These are phyloP conservation scores for Phyllosticta capitalensis DNA, from an alignment of 2,329 filamentous ascomycete genomes.

Conservation along the genomic window DNA sequence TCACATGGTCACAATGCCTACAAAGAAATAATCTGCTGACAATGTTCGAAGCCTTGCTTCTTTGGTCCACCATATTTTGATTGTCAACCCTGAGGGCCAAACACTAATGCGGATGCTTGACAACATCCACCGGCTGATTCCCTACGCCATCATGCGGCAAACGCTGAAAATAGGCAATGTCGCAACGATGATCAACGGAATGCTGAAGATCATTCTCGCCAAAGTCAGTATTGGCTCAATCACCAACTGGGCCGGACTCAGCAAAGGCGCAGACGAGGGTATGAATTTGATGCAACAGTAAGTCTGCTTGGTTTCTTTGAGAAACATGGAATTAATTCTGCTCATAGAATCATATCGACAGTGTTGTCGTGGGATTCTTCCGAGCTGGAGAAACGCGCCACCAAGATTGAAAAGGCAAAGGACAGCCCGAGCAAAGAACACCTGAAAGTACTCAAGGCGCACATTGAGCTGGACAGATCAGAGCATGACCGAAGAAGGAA, in stretches of 20 bases:
- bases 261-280: conserved; percentile 60
- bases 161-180: conserved; percentile 69
- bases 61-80: conserved; percentile 62
- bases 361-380: conserved; percentile 63
- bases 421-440: conserved; percentile 51
- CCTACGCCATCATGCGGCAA: conserved; percentile 62
- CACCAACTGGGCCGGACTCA: conserved; percentile 72
- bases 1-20: background rate
- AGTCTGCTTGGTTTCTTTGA: conserved; percentile 4
- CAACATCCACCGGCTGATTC: conserved; percentile 59
- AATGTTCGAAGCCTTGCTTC: conserved; percentile 52
- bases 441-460: conserved; percentile 50
- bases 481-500: conserved; percentile 51
- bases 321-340: background rate
- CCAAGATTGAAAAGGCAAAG: conserved; percentile 55
- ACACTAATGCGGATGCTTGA: conserved; percentile 63
- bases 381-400: conserved; percentile 57
- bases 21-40: background rate
- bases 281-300: conserved; percentile 68
- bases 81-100: conserved; percentile 65
- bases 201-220: conserved; percentile 64
- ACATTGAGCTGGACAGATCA: conserved; percentile 43
- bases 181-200: conserved; percentile 69
- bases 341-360: conserved; percentile 57
- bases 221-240: conserved; percentile 66